phyloP scores from a whole-genome alignment of 2,329 filamentous ascomycete genomes.

The Truncatella angustata region DNA sequence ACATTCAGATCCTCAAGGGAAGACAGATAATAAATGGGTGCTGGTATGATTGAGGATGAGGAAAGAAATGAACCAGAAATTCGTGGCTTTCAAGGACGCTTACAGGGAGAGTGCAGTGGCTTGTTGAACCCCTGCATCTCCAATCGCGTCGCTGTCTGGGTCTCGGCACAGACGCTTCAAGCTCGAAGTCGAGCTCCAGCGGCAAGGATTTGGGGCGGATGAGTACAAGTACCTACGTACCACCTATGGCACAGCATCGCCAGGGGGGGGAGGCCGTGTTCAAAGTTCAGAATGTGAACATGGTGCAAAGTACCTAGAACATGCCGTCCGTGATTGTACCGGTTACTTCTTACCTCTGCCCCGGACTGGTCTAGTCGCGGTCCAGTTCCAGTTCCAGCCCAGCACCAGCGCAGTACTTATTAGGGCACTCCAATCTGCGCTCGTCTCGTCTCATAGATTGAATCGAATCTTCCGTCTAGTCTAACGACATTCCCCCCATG shows the following conservation, averaged over 20 bases:
- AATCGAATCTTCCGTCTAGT: slow-evolving; percentile 4
- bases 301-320: slow-evolving; percentile 1
- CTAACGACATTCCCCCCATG: slow-evolving; percentile 8
- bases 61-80: too few species aligned
- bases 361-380: too few species aligned
- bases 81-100: too few species aligned
- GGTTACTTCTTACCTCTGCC: background rate
- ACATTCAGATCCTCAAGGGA: too few species aligned
- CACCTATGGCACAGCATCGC: background rate
- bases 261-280: too few species aligned
- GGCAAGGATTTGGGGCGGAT: background rate
- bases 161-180: slow-evolving; percentile 1
- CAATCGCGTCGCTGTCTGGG: background rate
- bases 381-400: background rate
- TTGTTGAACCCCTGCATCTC: background rate
- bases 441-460: slow-evolving; percentile 1
- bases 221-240: background rate
- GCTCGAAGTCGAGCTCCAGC: slow-evolving; percentile 1
- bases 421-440: slow-evolving; percentile 2
- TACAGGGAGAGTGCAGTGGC: background rate
- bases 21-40: too few species aligned
- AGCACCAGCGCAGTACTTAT: background rate
- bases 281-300: background rate
- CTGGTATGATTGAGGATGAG: too few species aligned
- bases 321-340: background rate